Evolutionary conservation across 2,329 filamentous ascomycete genomes (phyloP), one percentile per base, ranked within the genome.

Genomic region (Beauveria medogensis): DNA sequence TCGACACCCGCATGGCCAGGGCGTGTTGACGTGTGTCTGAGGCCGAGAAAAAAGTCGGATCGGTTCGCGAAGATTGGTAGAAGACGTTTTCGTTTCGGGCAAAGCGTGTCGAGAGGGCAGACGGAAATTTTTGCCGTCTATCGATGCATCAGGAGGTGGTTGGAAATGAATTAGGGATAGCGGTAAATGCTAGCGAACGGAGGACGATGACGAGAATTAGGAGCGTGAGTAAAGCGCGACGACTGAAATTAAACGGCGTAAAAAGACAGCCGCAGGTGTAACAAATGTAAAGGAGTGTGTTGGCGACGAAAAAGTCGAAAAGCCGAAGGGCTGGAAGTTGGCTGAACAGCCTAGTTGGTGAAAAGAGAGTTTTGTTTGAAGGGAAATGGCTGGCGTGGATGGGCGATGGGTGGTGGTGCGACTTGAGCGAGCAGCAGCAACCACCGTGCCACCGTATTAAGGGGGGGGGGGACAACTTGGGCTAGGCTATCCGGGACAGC

Each of bases 1-100:
- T 73, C 67, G 75, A 71, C 70, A 78, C 73, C 75, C 77, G 77
- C 82, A 84, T 84, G 69, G 70, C 73, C 66, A 51, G 26, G 41
- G 44, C 24, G 46, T 54, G 28, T 26, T 56, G 28, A 43, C 28
- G 50, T 26, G 30, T 50, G 7, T 26, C 9, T 9, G 37, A 26
- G 30, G 22, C n/a, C 6, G 14, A 24, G 30, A 51, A 50, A 24
- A 46, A 46, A 9, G 34, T 28, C 44, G 46, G 20, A 20, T 48
- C 18, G 34, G 24, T 16, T 58, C 55, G 18, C 5, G 1, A 16
- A 20, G 7, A 6, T 44, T 40, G 12, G 12, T 44, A 4, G 8
- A 18, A 9, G 18, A 34, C 40, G 20, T 2, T 6, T 18, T 20
- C 9, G 30, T n/a, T 22, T 14, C 28, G 26, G 43, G n/a, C 28